Evolutionary conservation across 2,329 filamentous ascomycete species (phyloP).

Genomic region (Fusarium sp.): DNA sequence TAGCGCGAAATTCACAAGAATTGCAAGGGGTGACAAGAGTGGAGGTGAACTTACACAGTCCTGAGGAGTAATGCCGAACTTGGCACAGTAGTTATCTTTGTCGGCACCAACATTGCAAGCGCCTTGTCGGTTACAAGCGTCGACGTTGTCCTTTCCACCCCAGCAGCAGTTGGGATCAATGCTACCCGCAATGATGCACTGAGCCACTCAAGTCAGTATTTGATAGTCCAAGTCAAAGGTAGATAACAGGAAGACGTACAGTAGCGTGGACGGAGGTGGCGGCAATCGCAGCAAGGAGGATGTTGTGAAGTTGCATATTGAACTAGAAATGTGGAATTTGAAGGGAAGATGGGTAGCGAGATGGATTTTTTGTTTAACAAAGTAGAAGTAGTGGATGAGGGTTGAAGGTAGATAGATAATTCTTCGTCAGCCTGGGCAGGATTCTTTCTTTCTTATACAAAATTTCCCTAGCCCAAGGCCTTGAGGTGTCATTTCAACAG

Average conservation of each 20-base stretch:
- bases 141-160: not conserved
- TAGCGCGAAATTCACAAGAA: not conserved
- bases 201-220: not conserved
- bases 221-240: not conserved
- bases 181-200: not conserved
- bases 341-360: too few relatives aligned
- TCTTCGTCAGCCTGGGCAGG: not conserved
- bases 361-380: not conserved
- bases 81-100: not conserved
- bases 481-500: not conserved
- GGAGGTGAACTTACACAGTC: not conserved
- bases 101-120: not conserved
- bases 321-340: not conserved
- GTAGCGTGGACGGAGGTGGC: not conserved
- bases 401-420: not conserved
- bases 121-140: not conserved
- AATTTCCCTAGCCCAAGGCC: too few relatives aligned
- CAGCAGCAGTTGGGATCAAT: slow-evolving; percentile 3
- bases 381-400: not conserved
- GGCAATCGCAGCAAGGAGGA: not conserved
- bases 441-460: not conserved
- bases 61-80: not conserved
- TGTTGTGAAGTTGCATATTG: not conserved
- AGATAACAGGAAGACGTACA: not conserved
- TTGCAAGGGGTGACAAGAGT: too few relatives aligned